A percentile compares a stretch with the other conserved stretches of the same genome.
Evolutionary conservation across 805 yeast species (phyloP).

Genomic region (Nakazawaea wyomingensis): DNA sequence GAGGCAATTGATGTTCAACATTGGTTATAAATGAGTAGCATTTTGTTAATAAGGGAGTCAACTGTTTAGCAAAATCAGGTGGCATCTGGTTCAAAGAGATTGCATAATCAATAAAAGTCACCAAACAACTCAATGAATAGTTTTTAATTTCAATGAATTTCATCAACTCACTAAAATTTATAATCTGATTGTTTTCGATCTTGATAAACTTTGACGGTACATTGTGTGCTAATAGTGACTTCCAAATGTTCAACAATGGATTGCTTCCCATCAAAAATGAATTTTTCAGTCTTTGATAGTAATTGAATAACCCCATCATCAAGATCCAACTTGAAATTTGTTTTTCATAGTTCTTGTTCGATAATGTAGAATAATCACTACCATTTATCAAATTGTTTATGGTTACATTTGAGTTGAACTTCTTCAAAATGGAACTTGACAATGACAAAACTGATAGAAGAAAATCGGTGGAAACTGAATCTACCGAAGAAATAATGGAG

Average conservation of each 20-base stretch:
- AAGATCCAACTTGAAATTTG: slow-evolving; percentile 56
- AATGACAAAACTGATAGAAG: slow-evolving; percentile 25
- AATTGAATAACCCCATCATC: slow-evolving; percentile 57
- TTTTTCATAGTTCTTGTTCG: slow-evolving; percentile 28
- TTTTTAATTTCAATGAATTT: slow-evolving; percentile 46
- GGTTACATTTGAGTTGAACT: slow-evolving; percentile 30
- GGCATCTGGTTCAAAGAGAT: slow-evolving; percentile 38
- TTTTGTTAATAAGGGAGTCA: slow-evolving; percentile 26
- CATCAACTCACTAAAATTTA: slow-evolving; percentile 28
- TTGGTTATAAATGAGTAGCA: slow-evolving; percentile 25
- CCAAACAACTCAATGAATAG: slow-evolving; percentile 52
- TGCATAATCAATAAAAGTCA: slow-evolving; percentile 47
- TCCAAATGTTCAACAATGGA: slow-evolving; percentile 62
- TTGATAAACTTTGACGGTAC: slow-evolving; percentile 36
- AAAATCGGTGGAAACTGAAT: slow-evolving; percentile 26
- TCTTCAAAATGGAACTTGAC: slow-evolving; percentile 24
- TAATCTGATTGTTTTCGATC: slow-evolving; percentile 27
- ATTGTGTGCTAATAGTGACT: slow-evolving; percentile 47
- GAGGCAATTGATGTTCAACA: slow-evolving; percentile 20
- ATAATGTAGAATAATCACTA: slow-evolving; percentile 23
- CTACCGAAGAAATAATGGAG: slow-evolving; percentile 24
- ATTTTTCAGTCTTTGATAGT: slow-evolving; percentile 37
- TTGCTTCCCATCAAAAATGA: slow-evolving; percentile 50
- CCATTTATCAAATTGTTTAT: slow-evolving; percentile 27
- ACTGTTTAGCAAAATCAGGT: slow-evolving; percentile 26